A percentile compares a stretch with the other conserved stretches of the same genome.
These are phyloP conservation scores for Volutella citrinella DNA, from an alignment of 2,329 filamentous ascomycete species.

Conservation along the genomic window DNA sequence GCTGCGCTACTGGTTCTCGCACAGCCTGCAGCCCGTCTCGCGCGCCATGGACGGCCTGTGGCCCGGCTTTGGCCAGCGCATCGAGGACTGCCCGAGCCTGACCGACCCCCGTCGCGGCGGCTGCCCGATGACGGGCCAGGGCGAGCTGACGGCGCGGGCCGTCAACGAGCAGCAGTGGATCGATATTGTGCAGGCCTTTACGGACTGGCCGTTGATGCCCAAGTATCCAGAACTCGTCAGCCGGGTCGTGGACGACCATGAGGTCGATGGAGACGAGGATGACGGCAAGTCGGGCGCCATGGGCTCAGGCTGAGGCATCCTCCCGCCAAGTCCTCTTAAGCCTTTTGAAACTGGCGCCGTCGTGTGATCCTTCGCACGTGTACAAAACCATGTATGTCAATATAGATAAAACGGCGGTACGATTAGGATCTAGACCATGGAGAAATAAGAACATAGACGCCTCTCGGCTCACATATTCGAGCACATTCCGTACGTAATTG, in stretches of 20 bases:
- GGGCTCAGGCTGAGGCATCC: too few species aligned
- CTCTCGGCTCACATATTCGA: too few species aligned
- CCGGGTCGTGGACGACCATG: constrained; percentile 32
- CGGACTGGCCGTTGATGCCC: constrained; percentile 64
- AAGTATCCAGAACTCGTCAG: constrained; percentile 46
- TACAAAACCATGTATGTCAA: too few species aligned
- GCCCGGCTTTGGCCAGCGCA: constrained; percentile 56
- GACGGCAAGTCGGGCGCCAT: constrained; percentile 19
- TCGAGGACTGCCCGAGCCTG: constrained; percentile 46
- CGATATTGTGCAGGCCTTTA: constrained; percentile 58
- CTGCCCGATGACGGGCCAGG: constrained; percentile 33
- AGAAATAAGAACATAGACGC: too few species aligned
- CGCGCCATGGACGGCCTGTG: constrained; percentile 51
- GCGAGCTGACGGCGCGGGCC: constrained; percentile 42
- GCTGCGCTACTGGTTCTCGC: constrained; percentile 40
- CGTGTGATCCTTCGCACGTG: too few species aligned
- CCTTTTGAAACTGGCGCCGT: too few species aligned
- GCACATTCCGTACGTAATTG: too few species aligned
- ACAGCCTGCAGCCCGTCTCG: constrained; percentile 41
- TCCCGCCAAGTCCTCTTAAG: too few species aligned
- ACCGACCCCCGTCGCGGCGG: constrained; percentile 48
- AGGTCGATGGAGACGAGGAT: constrained; percentile 22
- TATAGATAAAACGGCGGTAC: too few species aligned
- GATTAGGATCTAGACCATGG: too few species aligned
- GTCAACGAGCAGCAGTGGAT: constrained; percentile 54